phyloP scores from a whole-genome alignment of 805 yeast species.

The Isabelozyma gotoi region DNA sequence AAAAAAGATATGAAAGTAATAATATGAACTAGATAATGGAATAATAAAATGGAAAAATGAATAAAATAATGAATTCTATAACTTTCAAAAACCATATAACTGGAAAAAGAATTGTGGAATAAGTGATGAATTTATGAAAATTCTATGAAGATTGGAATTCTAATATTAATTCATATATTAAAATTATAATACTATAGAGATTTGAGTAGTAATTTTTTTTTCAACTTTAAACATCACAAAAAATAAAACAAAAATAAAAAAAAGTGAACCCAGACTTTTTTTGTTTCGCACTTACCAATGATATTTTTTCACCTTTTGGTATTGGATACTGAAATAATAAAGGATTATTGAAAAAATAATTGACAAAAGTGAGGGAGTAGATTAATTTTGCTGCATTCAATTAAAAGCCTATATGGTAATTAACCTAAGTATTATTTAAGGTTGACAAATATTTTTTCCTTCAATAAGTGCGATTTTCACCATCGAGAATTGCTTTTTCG shows the following conservation, averaged over 20 bases:
- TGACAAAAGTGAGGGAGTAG: neutral
- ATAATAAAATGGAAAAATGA: no score
- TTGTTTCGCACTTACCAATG: neutral
- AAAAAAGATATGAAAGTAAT: no score
- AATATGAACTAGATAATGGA: neutral
- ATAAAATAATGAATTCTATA: no score
- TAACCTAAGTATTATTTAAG: neutral
- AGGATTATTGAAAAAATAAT: no score
- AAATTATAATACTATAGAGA: neutral
- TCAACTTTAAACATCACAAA: neutral
- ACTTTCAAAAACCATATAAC: neutral
- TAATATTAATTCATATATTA: neutral
- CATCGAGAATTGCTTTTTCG: neutral
- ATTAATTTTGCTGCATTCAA: neutral
- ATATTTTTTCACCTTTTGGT: neutral
- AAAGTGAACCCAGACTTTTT: neutral
- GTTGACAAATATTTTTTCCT: neutral
- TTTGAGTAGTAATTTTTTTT: neutral
- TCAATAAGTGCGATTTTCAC: neutral
- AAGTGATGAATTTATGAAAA: neutral
- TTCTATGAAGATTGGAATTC: neutral
- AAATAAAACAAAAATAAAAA: neutral
- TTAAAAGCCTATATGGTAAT: neutral
- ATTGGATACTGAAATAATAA: neutral
- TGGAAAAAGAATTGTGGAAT: conserved; percentile 3